Conservation (phyloP, 192 early-diverging fungal species). For the Piromyces finnis region DNA sequence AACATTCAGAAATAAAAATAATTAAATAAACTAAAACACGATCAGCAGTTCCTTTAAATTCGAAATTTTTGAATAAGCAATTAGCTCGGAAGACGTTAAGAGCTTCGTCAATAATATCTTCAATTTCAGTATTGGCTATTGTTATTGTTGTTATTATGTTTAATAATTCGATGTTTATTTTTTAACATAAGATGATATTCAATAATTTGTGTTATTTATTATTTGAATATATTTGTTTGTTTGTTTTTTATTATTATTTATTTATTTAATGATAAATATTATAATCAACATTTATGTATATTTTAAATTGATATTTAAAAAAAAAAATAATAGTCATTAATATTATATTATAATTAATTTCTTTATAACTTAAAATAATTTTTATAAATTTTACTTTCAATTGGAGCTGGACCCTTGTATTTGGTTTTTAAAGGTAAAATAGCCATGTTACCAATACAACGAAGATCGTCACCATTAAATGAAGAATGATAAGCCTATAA, state of each 20-base stretch:
- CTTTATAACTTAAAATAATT: no score
- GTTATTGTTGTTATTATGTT: not conserved
- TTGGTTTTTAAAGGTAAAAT: slow-evolving; percentile 82
- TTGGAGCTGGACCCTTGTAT: slow-evolving; percentile 62
- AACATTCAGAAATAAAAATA: slow-evolving; percentile 74
- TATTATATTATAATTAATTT: no score
- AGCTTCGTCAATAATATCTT: slow-evolving; percentile 92
- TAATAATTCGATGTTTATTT: not conserved
- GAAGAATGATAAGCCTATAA: slow-evolving; percentile 69
- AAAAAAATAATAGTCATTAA: no score
- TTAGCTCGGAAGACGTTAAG: slow-evolving; percentile 89
- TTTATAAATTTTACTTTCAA: slow-evolving; percentile 17
- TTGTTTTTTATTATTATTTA: no score
- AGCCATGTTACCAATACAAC: slow-evolving; percentile 63
- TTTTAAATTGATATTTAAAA: no score
- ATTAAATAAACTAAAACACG: slow-evolving; percentile 88
- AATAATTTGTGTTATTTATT: no score
- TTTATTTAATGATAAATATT: no score
- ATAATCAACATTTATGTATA: no score
- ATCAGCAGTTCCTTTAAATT: slow-evolving; percentile 87
- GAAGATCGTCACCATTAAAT: slow-evolving; percentile 42
- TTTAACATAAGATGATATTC: no score
- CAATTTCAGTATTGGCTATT: slow-evolving; percentile 28
- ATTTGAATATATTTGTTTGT: no score
- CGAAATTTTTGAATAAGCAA: slow-evolving; percentile 97